Conservation (phyloP, 2,329 filamentous ascomycete species). For the Myotisia sp. region DNA sequence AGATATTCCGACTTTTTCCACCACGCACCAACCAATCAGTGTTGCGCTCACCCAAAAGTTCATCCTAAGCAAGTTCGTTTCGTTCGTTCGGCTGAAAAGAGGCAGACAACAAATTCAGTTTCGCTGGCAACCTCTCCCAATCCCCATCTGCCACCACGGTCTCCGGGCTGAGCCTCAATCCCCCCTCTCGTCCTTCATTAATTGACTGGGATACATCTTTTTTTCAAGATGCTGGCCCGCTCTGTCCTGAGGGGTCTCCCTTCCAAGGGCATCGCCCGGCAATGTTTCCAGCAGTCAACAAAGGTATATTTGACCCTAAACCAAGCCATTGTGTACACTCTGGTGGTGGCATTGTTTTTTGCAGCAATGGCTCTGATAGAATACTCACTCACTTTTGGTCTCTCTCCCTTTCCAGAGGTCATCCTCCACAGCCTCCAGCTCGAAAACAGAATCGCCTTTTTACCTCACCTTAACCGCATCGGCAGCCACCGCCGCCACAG, state of each 20-base stretch:
- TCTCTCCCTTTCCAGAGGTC: constrained; percentile 15
- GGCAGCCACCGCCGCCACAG: constrained; percentile 71
- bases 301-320: constrained; percentile 47
- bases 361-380: background rate
- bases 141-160: constrained; percentile 12
- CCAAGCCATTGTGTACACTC: constrained; percentile 18
- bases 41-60: constrained; percentile 6
- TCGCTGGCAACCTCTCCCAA: constrained; percentile 13
- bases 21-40: constrained; percentile 9
- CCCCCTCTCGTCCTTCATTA: constrained; percentile 18
- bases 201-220: constrained; percentile 20
- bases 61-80: constrained; percentile 6
- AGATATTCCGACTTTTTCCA: constrained; percentile 10
- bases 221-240: constrained; percentile 71
- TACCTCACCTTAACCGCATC: constrained; percentile 75
- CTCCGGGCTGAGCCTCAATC: constrained; percentile 10
- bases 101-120: too few relatives aligned
- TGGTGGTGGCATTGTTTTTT: background rate
- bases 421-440: constrained; percentile 41
- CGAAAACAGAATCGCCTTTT: constrained; percentile 55
- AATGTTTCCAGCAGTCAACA: constrained; percentile 55
- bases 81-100: too few relatives aligned
- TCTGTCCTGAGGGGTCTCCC: constrained; percentile 80
- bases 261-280: constrained; percentile 63
- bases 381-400: background rate